Evolutionary conservation across 768 basidiomycete species (phyloP).

Genomic region (Sporobolomyces roseus): DNA sequence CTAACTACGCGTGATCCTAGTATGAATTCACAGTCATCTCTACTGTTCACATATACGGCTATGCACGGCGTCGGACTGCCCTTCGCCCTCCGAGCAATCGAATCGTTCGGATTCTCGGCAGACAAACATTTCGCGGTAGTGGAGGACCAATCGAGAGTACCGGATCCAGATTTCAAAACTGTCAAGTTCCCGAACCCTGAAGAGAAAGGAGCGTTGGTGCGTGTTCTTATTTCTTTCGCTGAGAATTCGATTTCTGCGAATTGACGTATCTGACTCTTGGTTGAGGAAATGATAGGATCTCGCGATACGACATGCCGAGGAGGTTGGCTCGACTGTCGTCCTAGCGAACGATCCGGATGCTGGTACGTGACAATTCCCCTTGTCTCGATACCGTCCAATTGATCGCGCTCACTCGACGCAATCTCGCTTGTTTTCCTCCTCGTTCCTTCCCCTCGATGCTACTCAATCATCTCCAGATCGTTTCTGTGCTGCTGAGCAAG

Average conservation of each 20-base stretch:
- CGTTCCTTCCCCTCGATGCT: constrained; percentile 52
- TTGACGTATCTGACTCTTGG: neutral
- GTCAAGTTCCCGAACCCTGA: constrained; percentile 85
- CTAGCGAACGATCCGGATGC: constrained; percentile 87
- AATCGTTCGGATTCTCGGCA: constrained; percentile 59
- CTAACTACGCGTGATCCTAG: neutral
- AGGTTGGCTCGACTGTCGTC: constrained; percentile 59
- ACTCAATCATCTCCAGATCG: constrained; percentile 54
- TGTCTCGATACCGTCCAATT: neutral
- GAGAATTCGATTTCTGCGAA: neutral
- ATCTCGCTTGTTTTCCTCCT: neutral
- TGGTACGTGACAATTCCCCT: constrained; percentile 63
- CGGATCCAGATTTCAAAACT: constrained; percentile 82
- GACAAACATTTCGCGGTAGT: constrained; percentile 57
- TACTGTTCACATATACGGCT: constrained; percentile 77
- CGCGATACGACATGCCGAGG: constrained; percentile 63
- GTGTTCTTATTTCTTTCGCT: constrained; percentile 2
- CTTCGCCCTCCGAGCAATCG: constrained; percentile 61
- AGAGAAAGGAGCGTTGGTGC: constrained; percentile 63
- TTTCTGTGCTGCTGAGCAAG: constrained; percentile 30
- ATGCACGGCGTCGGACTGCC: constrained; percentile 83
- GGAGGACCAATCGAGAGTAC: constrained; percentile 58
- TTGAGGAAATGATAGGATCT: constrained; percentile 58
- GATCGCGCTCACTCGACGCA: neutral
- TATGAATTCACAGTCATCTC: constrained; percentile 49